Base-by-base conservation (phyloP, 768 basidiomycete species). In the Gymnopilus dilepis region DNA sequence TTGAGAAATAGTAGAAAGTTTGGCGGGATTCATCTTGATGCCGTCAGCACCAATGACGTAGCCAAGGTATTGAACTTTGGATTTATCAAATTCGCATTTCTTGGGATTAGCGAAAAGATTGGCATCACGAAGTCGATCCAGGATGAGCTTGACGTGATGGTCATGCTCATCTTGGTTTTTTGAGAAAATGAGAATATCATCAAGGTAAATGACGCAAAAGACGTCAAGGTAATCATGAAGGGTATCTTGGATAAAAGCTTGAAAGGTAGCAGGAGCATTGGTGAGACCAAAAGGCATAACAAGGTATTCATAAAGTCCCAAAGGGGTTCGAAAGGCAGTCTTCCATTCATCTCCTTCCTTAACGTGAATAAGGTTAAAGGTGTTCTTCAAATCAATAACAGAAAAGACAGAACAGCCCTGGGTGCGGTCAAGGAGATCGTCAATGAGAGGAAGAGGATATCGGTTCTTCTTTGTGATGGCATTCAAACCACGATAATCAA, bases 151-250 rank as follows among this genome's bases (percentile, higher is more conserved):
- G 40, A 80, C 75, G 28, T 74, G 74, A 4, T 56, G 26, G 15
- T 69, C 64, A 53, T 82, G 80, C 24, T 80, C 69, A 13, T 72
- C 65, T n/a, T 61, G 65, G 17, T 63, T 61, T 15, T 66, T 42
- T 28, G 80, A 81, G 59, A 76, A 83, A 24, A 82, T 77, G 6
- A 83, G 71, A 59, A 82, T 79, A 63, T 81, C 73, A 53, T 81
- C 77, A 0, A 82, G 56, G 65, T 82, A 84, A 41, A 83, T 74
- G 28, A 82, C 70, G 57, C 73, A 74, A 52, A 70, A 70, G 21
- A 77, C 60, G 47, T 77, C 78, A 31, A 84, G 60, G 8, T 74
- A 60, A 41, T 80, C 75, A 11, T 69, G 67, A 5, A 83, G 68
- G 8, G 74, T 73, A 56, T 77, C 75, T 31, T 80, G 72, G 59